Conservation (phyloP, 2,329 filamentous ascomycete genomes). For the Macroventuria anomochaeta region DNA sequence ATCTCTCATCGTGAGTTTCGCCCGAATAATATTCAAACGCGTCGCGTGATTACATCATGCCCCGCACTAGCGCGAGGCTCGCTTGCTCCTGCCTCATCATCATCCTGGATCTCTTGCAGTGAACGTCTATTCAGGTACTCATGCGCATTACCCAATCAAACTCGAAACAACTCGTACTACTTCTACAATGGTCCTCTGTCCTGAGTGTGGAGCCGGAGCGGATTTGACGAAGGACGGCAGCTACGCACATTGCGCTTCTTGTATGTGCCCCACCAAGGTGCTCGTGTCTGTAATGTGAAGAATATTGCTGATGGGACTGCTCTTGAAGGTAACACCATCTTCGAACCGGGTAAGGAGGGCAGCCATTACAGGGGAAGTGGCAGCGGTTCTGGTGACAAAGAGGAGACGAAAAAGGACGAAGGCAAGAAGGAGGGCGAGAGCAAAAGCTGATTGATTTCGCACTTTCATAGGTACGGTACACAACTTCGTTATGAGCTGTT, state of each 20-base stretch:
- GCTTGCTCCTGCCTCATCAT: neutral
- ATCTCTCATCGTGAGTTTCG: neutral
- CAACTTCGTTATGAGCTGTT: too few relatives aligned
- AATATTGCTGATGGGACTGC: neutral
- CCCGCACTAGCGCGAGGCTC: conserved; percentile 5
- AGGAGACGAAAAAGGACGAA: conserved; percentile 28
- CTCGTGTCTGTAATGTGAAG: neutral
- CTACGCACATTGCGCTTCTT: conserved; percentile 40
- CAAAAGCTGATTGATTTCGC: neutral
- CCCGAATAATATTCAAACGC: neutral
- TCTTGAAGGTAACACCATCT: conserved; percentile 33
- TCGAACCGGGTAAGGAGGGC: conserved; percentile 39
- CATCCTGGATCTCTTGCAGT: neutral
- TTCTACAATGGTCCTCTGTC: conserved; percentile 32
- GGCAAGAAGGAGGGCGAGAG: conserved; percentile 19
- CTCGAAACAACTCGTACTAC: neutral
- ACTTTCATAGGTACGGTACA: neutral
- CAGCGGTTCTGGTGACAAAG: conserved; percentile 35
- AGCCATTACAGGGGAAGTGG: conserved; percentile 34
- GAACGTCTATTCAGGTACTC: conserved; percentile 11
- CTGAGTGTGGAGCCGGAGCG: conserved; percentile 37
- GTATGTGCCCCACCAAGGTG: conserved; percentile 20
- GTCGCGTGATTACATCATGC: conserved; percentile 11
- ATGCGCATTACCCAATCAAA: conserved; percentile 1
- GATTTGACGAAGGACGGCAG: conserved; percentile 39